These are phyloP conservation scores for Solanum acaule DNA, from an alignment of 257 asterid species.

Conservation along the genomic window DNA sequence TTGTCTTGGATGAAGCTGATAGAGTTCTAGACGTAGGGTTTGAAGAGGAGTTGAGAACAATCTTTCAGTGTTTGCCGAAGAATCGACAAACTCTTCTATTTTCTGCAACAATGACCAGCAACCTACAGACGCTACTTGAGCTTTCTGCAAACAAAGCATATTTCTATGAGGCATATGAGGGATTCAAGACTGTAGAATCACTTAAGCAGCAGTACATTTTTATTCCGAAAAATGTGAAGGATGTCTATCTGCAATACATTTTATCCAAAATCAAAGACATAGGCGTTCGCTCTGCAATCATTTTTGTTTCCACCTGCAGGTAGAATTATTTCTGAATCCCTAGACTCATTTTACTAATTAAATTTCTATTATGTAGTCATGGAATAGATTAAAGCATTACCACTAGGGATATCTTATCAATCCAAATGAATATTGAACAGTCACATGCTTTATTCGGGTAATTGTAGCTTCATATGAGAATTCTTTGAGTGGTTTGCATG, in stretches of 20 bases:
- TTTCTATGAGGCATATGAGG: conserved; percentile 83
- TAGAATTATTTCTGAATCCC: conserved; percentile 7
- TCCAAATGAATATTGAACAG: not conserved
- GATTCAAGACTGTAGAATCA: conserved; percentile 78
- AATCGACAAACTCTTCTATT: conserved; percentile 82
- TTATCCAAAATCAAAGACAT: conserved; percentile 61
- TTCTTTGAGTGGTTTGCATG: not conserved
- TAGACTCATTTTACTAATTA: not conserved
- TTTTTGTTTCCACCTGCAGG: conserved; percentile 97
- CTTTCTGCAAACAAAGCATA: conserved; percentile 84
- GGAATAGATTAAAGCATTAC: not conserved
- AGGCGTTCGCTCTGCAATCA: conserved; percentile 77
- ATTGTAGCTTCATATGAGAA: not conserved
- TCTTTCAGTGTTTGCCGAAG: conserved; percentile 86
- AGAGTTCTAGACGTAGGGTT: conserved; percentile 80
- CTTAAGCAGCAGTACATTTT: conserved; percentile 74
- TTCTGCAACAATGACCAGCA: conserved; percentile 90
- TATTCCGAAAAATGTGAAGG: conserved; percentile 67
- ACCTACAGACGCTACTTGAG: conserved; percentile 66
- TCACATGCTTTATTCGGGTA: not conserved
- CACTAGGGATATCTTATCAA: not conserved
- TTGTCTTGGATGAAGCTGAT: conserved; percentile 98
- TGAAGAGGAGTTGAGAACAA: conserved; percentile 69
- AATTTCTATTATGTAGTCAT: not conserved
- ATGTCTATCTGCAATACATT: conserved; percentile 66